Evolutionary conservation across 345 rosid species (phyloP), one percentile per base, ranked within the genome.

Genomic region (Heritiera fomes): DNA sequence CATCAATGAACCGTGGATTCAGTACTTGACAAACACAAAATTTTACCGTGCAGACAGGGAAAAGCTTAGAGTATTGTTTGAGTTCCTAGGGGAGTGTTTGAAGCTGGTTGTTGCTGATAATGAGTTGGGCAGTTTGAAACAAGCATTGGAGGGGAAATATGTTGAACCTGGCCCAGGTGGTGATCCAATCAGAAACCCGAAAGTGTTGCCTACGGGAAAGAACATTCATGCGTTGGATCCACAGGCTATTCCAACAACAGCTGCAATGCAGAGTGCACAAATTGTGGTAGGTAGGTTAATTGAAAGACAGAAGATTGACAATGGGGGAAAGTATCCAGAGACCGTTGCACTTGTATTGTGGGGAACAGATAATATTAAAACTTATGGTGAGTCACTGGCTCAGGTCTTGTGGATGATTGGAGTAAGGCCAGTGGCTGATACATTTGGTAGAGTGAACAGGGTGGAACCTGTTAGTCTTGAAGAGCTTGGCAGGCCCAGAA

Each of bases 401-500:
- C 99, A 96, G 81, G 99, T 96, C 78, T 81, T 96, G 84, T 96
- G 99, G 97, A 96, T 96, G 99, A 90, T 96, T 77, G 99, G 99
- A 1, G 99, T 91, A 28, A 90, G 79, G 73, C 99, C 99, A 1
- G 76, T 96, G 12, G 91, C 99, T 52, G 99, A 96, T 83, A 87
- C 95, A 67, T 87, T 96, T 77, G 99, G 98, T 38, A 87, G 98
- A 76, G 99, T 96, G 77, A 96, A 96, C 82, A 89, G 95, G 13
- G 98, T 96, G 1, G 99, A 96, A 80, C 82, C 91, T 9, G 95
- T 96, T 60, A 89, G 97, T 84, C 91, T 96, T 43, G 99, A 94
- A 81, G 99, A 94, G 80, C 97, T 96, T 47, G 97, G 99, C 72
- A 94, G 99, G 87, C 98, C 99, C 11, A 92, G 98, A 87, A 94